Evolutionary conservation across 148 eudicot genomes (phyloP).

Genomic region (Amaranthus cruentus): DNA sequence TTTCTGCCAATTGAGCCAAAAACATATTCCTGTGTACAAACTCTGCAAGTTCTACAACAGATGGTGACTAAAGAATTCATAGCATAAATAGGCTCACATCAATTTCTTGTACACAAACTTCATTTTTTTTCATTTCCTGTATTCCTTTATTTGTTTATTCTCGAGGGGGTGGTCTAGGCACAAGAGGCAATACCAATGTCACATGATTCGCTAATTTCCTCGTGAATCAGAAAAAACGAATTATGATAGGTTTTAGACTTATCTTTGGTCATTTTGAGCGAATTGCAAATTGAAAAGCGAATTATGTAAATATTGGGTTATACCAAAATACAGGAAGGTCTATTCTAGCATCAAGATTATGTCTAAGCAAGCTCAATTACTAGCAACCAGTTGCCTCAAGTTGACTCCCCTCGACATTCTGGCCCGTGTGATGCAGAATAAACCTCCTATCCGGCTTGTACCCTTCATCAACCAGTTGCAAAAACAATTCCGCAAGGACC

Average conservation of each 20-base stretch:
- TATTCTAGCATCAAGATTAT: background rate
- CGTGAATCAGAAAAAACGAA: too few species aligned
- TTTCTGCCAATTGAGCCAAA: background rate
- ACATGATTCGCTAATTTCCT: too few species aligned
- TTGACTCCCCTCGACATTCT: constrained; percentile 31
- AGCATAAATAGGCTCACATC: background rate
- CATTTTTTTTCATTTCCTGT: too few species aligned
- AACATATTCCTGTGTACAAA: background rate
- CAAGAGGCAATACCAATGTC: too few species aligned
- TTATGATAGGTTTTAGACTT: too few species aligned
- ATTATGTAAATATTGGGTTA: too few species aligned
- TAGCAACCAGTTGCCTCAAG: constrained; percentile 2
- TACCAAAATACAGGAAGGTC: too few species aligned
- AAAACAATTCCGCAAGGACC: constrained; percentile 40
- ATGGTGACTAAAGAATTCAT: background rate
- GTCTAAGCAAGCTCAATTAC: background rate
- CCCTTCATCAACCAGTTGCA: constrained; percentile 70
- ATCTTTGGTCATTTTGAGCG: too few species aligned
- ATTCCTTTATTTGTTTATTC: too few species aligned
- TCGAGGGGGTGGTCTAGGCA: too few species aligned
- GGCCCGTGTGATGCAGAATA: constrained; percentile 33
- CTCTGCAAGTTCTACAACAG: constrained; percentile 1
- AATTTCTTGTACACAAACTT: background rate
- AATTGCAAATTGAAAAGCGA: too few species aligned
- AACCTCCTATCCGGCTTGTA: constrained; percentile 52